phyloP scores from a whole-genome alignment of 306 rosid genomes.

The Ammopiptanthus mongolicus region DNA sequence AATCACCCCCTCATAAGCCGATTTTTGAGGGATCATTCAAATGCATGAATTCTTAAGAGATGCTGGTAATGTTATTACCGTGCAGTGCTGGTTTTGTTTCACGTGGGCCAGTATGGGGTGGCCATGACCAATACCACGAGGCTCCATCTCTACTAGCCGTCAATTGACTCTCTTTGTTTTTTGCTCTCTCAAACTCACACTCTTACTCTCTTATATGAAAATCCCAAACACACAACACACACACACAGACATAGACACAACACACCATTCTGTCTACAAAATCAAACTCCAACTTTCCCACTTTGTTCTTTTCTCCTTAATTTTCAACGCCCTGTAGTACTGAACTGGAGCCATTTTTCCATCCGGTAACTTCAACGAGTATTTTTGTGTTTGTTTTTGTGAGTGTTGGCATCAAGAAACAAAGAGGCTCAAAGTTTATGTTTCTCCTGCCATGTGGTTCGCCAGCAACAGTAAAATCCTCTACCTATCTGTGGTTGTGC shows the following conservation, averaged over 20 bases:
- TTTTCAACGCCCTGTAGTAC: background rate
- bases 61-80: no score
- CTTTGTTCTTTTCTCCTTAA: background rate
- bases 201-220: slow-evolving; percentile 2
- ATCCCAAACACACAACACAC: background rate
- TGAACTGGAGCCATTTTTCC: background rate
- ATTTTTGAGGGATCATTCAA: no score
- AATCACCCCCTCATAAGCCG: no score
- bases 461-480: slow-evolving; percentile 37
- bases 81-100: slow-evolving; percentile 32
- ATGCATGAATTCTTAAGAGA: no score
- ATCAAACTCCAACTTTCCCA: background rate
- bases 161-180: slow-evolving; percentile 29
- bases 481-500: slow-evolving; percentile 21
- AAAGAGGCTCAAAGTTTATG: slow-evolving; percentile 14
- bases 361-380: background rate
- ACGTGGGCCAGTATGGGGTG: slow-evolving; percentile 57
- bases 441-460: slow-evolving; percentile 36
- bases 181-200: slow-evolving; percentile 29
- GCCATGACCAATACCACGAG: slow-evolving; percentile 9
- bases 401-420: background rate
- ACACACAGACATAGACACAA: slow-evolving; percentile 6
- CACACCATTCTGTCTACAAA: background rate
- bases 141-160: slow-evolving; percentile 32
- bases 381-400: background rate